These are phyloP conservation scores for Mycena chlorophos DNA, from an alignment of 768 basidiomycete genomes.

Conservation along the genomic window DNA sequence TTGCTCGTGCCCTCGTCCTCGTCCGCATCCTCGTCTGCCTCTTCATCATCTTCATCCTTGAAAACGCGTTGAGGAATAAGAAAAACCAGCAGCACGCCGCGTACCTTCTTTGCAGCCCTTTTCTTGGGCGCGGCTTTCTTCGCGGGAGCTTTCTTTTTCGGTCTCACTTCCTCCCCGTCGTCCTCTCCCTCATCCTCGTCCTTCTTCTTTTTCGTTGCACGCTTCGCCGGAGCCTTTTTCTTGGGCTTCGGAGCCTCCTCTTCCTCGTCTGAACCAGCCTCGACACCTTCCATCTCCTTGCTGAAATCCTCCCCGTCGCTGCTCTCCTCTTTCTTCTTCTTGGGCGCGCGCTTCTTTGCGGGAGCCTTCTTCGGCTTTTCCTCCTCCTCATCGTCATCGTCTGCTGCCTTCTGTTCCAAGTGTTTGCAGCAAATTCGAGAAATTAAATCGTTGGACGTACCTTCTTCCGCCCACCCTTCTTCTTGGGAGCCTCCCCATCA, in stretches of 20 bases:
- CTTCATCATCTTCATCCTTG: conserved; percentile 35
- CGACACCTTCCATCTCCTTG: conserved; percentile 30
- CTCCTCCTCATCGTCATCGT: conserved; percentile 32
- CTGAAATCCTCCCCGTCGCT: conserved; percentile 25
- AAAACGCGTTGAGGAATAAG: neutral
- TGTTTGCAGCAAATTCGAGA: conserved; percentile 8
- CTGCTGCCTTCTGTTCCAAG: conserved; percentile 27
- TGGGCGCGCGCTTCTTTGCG: conserved; percentile 35
- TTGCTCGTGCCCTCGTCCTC: conserved; percentile 50
- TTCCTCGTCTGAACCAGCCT: conserved; percentile 31
- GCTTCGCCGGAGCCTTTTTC: conserved; percentile 35
- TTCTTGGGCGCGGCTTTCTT: conserved; percentile 34
- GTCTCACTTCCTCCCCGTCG: too few species aligned
- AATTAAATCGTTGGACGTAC: conserved; percentile 14
- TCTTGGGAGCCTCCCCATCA: conserved; percentile 33
- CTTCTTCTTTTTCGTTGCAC: too few species aligned
- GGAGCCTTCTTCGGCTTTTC: conserved; percentile 42
- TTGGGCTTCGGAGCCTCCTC: conserved; percentile 49
- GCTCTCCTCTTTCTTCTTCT: conserved; percentile 33
- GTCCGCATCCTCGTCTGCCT: conserved; percentile 47
- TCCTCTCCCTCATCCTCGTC: too few species aligned
- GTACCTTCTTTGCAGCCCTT: conserved; percentile 31
- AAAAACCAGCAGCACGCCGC: neutral
- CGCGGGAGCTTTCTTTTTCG: conserved; percentile 30
- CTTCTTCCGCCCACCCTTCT: conserved; percentile 40